Conservation (phyloP, 1,284 basidiomycete genomes). For the Laetiporus sulphureus region DNA sequence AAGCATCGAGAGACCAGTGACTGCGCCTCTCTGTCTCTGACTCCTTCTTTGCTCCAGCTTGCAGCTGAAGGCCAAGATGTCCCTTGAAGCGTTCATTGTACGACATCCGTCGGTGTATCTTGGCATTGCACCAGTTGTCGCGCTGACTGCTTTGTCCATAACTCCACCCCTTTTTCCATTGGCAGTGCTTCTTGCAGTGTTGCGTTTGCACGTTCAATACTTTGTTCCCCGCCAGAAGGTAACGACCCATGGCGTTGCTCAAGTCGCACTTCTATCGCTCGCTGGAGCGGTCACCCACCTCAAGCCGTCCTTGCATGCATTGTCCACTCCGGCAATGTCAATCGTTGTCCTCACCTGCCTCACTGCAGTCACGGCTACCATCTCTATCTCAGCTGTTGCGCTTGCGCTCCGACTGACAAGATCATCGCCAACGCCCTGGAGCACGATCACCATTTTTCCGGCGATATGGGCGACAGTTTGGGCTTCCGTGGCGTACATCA, state of each 20-base stretch:
- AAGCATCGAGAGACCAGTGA: not conserved
- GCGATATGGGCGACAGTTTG: conserved; percentile 60
- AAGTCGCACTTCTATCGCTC: conserved; percentile 34
- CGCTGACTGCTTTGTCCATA: conserved; percentile 40
- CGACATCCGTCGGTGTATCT: conserved; percentile 29
- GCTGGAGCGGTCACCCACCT: conserved; percentile 42
- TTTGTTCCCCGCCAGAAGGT: conserved; percentile 31
- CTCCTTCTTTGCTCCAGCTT: not conserved
- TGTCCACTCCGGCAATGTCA: conserved; percentile 46
- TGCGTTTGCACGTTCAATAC: conserved; percentile 45
- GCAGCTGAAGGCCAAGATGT: not conserved
- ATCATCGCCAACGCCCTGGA: conserved; percentile 30
- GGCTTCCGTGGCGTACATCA: conserved; percentile 42
- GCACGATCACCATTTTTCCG: conserved; percentile 54
- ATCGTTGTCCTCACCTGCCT: conserved; percentile 36
- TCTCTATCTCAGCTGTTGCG: conserved; percentile 36
- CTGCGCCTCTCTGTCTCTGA: conserved; percentile 1
- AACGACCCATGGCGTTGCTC: conserved; percentile 29
- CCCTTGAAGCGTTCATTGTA: conserved; percentile 1
- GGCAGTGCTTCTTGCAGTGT: conserved; percentile 36
- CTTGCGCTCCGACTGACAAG: conserved; percentile 28
- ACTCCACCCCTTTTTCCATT: conserved; percentile 47
- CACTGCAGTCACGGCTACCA: conserved; percentile 36
- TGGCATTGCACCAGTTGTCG: conserved; percentile 27
- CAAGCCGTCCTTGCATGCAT: conserved; percentile 43